Evolutionary conservation across 768 basidiomycete species (phyloP).

Genomic region (Amanita polypyramis): DNA sequence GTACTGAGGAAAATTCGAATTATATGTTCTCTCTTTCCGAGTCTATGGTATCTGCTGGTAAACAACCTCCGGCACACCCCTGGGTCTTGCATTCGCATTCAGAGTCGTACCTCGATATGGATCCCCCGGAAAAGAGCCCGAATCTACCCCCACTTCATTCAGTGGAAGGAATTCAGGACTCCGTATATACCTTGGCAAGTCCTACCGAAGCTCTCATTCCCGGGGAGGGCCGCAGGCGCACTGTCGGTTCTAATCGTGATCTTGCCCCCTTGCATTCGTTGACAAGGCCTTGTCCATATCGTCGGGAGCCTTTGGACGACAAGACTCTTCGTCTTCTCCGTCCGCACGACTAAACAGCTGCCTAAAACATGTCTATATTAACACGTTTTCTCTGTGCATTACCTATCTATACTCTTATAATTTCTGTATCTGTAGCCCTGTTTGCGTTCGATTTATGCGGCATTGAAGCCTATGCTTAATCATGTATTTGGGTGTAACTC

Average conservation of each 20-base stretch:
- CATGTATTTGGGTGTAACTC: background rate
- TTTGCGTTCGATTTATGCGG: background rate
- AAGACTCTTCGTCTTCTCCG: constrained; percentile 7
- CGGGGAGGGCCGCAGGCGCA: constrained; percentile 1
- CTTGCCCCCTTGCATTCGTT: constrained; percentile 6
- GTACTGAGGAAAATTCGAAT: background rate
- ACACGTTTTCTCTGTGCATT: background rate
- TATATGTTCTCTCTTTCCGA: background rate
- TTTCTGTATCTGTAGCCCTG: background rate
- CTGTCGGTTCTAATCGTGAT: constrained; percentile 6
- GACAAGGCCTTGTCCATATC: constrained; percentile 6
- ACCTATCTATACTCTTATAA: background rate
- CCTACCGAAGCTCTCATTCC: constrained; percentile 1
- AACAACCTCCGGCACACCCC: background rate
- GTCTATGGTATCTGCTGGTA: background rate
- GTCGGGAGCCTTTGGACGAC: constrained; percentile 7
- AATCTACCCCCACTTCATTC: constrained; percentile 4
- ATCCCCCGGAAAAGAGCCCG: background rate
- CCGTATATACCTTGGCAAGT: constrained; percentile 1
- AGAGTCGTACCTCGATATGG: background rate
- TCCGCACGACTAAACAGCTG: background rate
- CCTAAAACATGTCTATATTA: background rate
- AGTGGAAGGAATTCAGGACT: constrained; percentile 6
- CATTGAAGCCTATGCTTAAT: background rate
- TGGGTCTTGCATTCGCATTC: background rate